phyloP scores from a whole-genome alignment of 495 filamentous ascomycete species.

The Bacidia rubella region DNA sequence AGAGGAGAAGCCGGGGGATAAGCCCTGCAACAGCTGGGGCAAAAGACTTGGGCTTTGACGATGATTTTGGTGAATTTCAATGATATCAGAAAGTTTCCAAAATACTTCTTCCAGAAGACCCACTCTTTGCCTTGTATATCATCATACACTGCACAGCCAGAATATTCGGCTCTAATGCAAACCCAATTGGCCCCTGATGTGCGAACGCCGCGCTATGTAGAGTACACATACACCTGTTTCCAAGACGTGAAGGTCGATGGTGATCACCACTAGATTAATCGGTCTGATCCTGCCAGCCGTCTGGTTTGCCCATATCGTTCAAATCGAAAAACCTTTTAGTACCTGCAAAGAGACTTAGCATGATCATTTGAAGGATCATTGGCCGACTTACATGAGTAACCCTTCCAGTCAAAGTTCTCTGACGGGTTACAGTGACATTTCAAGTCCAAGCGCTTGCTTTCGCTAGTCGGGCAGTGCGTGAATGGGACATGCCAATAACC shows the following conservation, averaged over 20 bases:
- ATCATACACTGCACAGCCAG: not conserved
- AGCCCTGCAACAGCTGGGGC: constrained; percentile 11
- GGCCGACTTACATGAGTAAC: constrained; percentile 66
- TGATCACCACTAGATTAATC: constrained; percentile 30
- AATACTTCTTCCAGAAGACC: not conserved
- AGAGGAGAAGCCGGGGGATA: constrained; percentile 23
- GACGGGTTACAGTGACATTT: constrained; percentile 90
- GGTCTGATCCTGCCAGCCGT: constrained; percentile 58
- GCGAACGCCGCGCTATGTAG: not conserved
- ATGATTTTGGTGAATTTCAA: constrained; percentile 41
- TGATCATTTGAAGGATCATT: not conserved
- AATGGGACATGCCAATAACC: constrained; percentile 98
- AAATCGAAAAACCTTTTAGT: constrained; percentile 74
- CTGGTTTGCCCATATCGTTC: constrained; percentile 64
- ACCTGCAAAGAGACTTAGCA: constrained; percentile 31
- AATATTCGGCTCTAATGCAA: not conserved
- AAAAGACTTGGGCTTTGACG: constrained; percentile 33
- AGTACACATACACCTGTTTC: too few relatives aligned
- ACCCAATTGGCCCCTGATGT: not conserved
- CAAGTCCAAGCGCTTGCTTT: constrained; percentile 62
- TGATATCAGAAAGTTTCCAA: constrained; percentile 12
- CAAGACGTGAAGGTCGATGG: too few relatives aligned
- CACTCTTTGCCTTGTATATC: not conserved
- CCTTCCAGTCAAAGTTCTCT: constrained; percentile 98
- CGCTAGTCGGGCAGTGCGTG: constrained; percentile 87